Percentiles rank a stretch among this genome's conserved stretches.
Evolutionary conservation across 768 basidiomycete species (phyloP).

Genomic region (Agrocybe praecox): DNA sequence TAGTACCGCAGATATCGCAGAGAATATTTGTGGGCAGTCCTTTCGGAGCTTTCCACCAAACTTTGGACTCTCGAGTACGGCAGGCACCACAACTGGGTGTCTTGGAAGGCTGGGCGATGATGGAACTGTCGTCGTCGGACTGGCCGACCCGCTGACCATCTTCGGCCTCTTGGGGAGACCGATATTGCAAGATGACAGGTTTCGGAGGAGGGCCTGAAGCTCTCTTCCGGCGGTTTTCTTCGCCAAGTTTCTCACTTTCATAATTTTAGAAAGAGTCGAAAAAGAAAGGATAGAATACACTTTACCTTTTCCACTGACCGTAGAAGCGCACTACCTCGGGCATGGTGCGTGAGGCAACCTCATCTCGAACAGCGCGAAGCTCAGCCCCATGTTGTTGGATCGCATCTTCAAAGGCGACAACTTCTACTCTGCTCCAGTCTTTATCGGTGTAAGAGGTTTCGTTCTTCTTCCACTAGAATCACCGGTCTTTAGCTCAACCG

Average conservation of each 20-base stretch:
- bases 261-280: constrained; percentile 6
- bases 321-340: constrained; percentile 84
- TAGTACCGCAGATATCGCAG: constrained; percentile 84
- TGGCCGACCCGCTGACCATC: constrained; percentile 51
- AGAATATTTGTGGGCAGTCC: constrained; percentile 77
- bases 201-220: constrained; percentile 36
- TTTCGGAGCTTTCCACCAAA: constrained; percentile 94
- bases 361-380: constrained; percentile 75
- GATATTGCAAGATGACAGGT: constrained; percentile 38
- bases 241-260: constrained; percentile 64
- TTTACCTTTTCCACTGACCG: constrained; percentile 86
- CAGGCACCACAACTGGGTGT: constrained; percentile 80
- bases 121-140: constrained; percentile 77
- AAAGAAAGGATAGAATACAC: constrained; percentile 10
- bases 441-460: constrained; percentile 70
- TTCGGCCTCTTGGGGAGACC: constrained; percentile 37
- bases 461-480: constrained; percentile 67
- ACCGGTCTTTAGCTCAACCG: not conserved
- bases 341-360: constrained; percentile 68
- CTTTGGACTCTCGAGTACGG: constrained; percentile 73
- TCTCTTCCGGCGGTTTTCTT: constrained; percentile 61
- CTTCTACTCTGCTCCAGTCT: constrained; percentile 71
- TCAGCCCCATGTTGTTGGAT: constrained; percentile 77
- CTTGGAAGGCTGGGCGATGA: constrained; percentile 59
- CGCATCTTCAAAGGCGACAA: constrained; percentile 75